Conservation (phyloP, 2,329 filamentous ascomycete species). For the Escovopsis sp. region DNA sequence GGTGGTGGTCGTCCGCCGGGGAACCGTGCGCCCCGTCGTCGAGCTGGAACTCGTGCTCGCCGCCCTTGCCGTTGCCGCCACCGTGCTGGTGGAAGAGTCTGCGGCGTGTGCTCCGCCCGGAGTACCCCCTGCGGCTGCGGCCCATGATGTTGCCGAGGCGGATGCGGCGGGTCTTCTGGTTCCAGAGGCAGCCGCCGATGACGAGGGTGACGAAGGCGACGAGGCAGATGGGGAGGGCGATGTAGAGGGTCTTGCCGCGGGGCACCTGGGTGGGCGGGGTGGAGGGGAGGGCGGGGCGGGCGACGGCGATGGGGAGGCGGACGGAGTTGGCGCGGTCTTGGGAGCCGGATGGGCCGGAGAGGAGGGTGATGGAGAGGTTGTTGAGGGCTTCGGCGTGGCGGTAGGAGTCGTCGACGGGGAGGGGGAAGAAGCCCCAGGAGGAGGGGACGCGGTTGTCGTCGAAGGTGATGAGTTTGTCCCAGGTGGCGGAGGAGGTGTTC, state of each 20-base stretch:
- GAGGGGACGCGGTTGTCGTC: slow-evolving; percentile 19
- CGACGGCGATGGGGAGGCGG: slow-evolving; percentile 24
- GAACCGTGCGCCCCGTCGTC: too few relatives aligned
- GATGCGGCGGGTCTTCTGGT: slow-evolving; percentile 34
- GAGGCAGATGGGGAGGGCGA: slow-evolving; percentile 37
- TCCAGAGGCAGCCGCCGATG: slow-evolving; percentile 41
- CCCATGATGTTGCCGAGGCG: slow-evolving; percentile 36
- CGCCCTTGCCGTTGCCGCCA: background rate
- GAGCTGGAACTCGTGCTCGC: slow-evolving; percentile 25
- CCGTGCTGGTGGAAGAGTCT: slow-evolving; percentile 20
- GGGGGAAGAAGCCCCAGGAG: slow-evolving; percentile 32
- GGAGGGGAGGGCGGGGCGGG: slow-evolving; percentile 20
- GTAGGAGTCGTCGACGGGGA: slow-evolving; percentile 23
- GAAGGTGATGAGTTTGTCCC: slow-evolving; percentile 20
- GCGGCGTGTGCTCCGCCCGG: slow-evolving; percentile 19
- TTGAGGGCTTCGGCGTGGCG: slow-evolving; percentile 22
- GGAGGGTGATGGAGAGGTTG: slow-evolving; percentile 34
- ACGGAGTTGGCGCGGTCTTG: slow-evolving; percentile 24
- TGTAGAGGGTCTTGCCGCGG: slow-evolving; percentile 28
- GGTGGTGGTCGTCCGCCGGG: slow-evolving; percentile 11
- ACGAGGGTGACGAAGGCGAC: slow-evolving; percentile 31
- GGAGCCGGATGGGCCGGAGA: slow-evolving; percentile 20
- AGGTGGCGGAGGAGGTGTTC: slow-evolving; percentile 21
- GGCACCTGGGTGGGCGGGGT: slow-evolving; percentile 18
- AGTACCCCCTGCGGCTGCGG: slow-evolving; percentile 28